phyloP scores from a whole-genome alignment of 768 basidiomycete species.

The Trametopsis cervina region DNA sequence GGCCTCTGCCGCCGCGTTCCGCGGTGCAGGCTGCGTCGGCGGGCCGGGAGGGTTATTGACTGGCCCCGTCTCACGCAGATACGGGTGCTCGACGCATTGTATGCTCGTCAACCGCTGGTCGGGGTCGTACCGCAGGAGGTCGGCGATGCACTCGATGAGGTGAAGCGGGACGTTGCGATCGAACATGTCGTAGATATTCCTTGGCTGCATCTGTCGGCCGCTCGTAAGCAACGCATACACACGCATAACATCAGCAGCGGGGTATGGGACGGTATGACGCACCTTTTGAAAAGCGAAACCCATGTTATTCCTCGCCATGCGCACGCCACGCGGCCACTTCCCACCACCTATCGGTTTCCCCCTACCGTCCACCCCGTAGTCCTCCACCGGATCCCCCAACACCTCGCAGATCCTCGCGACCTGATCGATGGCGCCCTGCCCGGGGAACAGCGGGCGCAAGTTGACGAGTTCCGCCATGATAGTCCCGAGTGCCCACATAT shows the following conservation, averaged over 20 bases:
- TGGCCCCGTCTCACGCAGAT: constrained; percentile 74
- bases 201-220: constrained; percentile 48
- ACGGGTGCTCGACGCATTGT: constrained; percentile 84
- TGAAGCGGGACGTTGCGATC: constrained; percentile 70
- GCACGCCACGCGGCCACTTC: constrained; percentile 76
- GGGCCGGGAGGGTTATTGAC: constrained; percentile 62
- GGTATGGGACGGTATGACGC: constrained; percentile 21
- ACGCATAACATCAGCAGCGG: background rate
- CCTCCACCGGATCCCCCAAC: constrained; percentile 85
- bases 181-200: constrained; percentile 66
- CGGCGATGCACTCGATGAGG: constrained; percentile 86
- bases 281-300: constrained; percentile 92
- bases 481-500: constrained; percentile 99
- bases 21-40: constrained; percentile 20
- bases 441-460: constrained; percentile 92
- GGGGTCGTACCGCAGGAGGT: constrained; percentile 90
- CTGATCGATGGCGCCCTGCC: constrained; percentile 89
- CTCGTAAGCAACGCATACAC: constrained; percentile 8
- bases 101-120: constrained; percentile 76
- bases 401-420: constrained; percentile 84
- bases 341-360: constrained; percentile 79
- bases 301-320: constrained; percentile 70
- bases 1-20: background rate
- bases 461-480: constrained; percentile 98
- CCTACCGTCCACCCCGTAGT: constrained; percentile 71